A percentile compares a stretch with the other conserved stretches of the same genome.
phyloP scores from a whole-genome alignment of 2,329 filamentous ascomycete species.

The Epichloe sp. region DNA sequence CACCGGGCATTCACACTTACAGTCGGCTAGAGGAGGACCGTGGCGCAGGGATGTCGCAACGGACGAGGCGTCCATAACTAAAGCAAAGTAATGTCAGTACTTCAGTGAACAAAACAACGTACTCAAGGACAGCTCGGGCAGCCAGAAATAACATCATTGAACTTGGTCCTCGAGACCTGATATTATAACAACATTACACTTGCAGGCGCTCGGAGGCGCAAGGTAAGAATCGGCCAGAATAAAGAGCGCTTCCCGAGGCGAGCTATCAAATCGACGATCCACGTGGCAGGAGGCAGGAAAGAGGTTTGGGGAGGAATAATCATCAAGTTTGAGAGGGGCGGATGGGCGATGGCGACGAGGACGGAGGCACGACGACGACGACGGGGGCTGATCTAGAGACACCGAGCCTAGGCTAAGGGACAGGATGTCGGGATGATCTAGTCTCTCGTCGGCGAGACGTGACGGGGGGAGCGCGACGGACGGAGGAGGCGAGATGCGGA shows the following conservation, averaged over 20 bases:
- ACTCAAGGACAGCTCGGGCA: background rate
- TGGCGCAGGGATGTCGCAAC: constrained; percentile 94
- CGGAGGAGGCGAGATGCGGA: constrained; percentile 26
- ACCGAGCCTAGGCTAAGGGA: constrained; percentile 12
- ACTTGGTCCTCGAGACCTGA: constrained; percentile 4
- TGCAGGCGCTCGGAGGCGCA: constrained; percentile 10
- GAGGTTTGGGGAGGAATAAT: constrained; percentile 6
- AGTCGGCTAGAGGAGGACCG: constrained; percentile 87
- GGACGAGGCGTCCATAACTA: constrained; percentile 94
- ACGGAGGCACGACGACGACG: constrained; percentile 13
- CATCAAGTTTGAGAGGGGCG: constrained; percentile 1
- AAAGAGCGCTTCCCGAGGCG: constrained; percentile 15
- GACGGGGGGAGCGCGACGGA: constrained; percentile 23
- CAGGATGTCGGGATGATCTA: constrained; percentile 12
- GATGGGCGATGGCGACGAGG: constrained; percentile 4
- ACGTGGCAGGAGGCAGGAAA: constrained; percentile 10
- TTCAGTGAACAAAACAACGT: constrained; percentile 2
- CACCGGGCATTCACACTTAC: constrained; percentile 44
- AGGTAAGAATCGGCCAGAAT: constrained; percentile 13
- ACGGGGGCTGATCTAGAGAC: constrained; percentile 7
- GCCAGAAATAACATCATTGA: background rate
- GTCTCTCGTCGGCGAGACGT: constrained; percentile 22
- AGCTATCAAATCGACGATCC: constrained; percentile 16
- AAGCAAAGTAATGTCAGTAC: constrained; percentile 19
- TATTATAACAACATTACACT: constrained; percentile 7